Percentiles rank a stretch among this genome's conserved stretches.
Conservation (phyloP, 2,329 filamentous ascomycete genomes). For the Annulohypoxylon truncatum region DNA sequence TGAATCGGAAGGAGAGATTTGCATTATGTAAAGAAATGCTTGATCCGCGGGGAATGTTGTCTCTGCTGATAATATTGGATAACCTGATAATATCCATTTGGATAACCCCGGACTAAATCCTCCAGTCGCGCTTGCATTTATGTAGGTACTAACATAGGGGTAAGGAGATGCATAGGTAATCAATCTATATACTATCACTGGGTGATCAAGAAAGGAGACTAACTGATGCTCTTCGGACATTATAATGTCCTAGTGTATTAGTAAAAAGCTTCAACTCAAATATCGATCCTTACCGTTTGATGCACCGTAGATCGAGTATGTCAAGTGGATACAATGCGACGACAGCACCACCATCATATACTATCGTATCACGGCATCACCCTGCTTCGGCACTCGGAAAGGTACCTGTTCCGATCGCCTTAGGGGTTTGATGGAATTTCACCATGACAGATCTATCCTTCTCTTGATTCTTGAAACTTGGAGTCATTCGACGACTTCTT, state of each 20-base stretch:
- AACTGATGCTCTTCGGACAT: neutral
- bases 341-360: constrained; percentile 3
- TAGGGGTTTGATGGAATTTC: constrained; percentile 5
- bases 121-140: neutral
- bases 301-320: constrained; percentile 32
- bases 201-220: neutral
- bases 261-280: neutral
- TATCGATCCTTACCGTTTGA: constrained; percentile 33
- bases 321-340: constrained; percentile 17
- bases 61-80: neutral
- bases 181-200: no score
- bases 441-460: constrained; percentile 13
- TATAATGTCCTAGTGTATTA: constrained; percentile 20
- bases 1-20: neutral
- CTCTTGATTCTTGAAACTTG: constrained; percentile 31
- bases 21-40: constrained; percentile 15
- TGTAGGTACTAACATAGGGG: no score
- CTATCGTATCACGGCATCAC: constrained; percentile 21
- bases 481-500: constrained; percentile 10
- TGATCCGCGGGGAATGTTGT: neutral
- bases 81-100: neutral
- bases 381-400: constrained; percentile 27
- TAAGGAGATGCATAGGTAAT: no score
- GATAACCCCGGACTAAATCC: neutral
- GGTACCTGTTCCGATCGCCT: constrained; percentile 23